These are phyloP conservation scores for Tothia fuscella DNA, from an alignment of 2,329 filamentous ascomycete genomes.

Conservation along the genomic window DNA sequence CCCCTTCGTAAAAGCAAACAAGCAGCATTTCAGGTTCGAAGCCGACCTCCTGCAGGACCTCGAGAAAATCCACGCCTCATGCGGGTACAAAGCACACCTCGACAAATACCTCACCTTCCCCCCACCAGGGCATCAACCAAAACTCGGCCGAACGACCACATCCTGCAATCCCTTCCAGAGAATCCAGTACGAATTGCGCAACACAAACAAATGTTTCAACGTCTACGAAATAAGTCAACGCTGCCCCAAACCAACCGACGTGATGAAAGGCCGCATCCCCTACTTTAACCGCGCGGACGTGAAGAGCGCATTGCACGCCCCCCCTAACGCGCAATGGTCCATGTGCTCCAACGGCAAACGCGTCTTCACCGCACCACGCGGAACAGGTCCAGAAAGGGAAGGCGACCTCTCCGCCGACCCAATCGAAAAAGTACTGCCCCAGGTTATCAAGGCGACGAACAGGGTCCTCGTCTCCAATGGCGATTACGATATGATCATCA, in stretches of 20 bases:
- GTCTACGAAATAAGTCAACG: slow-evolving; percentile 15
- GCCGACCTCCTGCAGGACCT: slow-evolving; percentile 29
- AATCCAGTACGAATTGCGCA: background rate
- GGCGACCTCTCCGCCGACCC: slow-evolving; percentile 14
- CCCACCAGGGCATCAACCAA: slow-evolving; percentile 9
- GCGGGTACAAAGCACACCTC: slow-evolving; percentile 31
- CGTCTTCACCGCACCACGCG: slow-evolving; percentile 11
- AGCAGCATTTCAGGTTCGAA: slow-evolving; percentile 34
- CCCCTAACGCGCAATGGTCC: slow-evolving; percentile 13
- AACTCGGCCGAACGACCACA: background rate
- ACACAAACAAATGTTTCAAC: slow-evolving; percentile 12
- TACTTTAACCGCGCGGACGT: slow-evolving; percentile 16
- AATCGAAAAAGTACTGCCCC: slow-evolving; percentile 14
- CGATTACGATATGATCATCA: slow-evolving; percentile 11
- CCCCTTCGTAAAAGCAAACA: slow-evolving; percentile 30
- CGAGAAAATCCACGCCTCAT: slow-evolving; percentile 29
- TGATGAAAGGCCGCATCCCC: slow-evolving; percentile 42
- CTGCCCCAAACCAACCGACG: slow-evolving; percentile 14
- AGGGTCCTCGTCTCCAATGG: slow-evolving; percentile 12
- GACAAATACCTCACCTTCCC: slow-evolving; percentile 10
- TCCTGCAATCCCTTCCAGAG: slow-evolving; percentile 10
- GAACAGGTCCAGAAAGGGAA: slow-evolving; percentile 12
- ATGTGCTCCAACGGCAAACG: slow-evolving; percentile 11
- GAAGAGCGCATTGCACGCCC: slow-evolving; percentile 14
- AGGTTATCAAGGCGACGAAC: slow-evolving; percentile 12